phyloP scores from a whole-genome alignment of 108 stramenopile species.

The Cyclostephanos invisitatus region DNA sequence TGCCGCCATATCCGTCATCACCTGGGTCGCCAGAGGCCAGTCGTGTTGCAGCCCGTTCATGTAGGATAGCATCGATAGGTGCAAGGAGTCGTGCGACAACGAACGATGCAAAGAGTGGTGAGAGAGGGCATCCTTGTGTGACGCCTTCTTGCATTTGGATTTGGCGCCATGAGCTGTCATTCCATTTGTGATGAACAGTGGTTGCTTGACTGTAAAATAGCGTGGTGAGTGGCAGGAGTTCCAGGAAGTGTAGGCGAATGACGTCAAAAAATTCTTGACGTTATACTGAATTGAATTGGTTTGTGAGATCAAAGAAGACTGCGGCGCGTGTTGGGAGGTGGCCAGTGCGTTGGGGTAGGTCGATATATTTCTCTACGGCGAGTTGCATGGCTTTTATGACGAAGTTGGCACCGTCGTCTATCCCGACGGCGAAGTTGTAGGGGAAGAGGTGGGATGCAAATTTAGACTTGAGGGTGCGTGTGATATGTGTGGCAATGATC shows the following conservation, averaged over 20 bases:
- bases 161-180: neutral
- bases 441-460: slow-evolving; percentile 5
- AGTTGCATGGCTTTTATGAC: too few species aligned
- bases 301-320: too few species aligned
- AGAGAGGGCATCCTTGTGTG: slow-evolving; percentile 28
- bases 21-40: neutral
- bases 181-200: neutral
- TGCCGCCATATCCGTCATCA: neutral
- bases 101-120: slow-evolving; percentile 14
- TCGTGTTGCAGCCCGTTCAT: neutral
- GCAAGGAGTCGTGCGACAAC: slow-evolving; percentile 14
- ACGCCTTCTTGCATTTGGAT: slow-evolving; percentile 22
- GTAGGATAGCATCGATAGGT: neutral
- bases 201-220: neutral
- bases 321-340: too few species aligned
- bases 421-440: too few species aligned
- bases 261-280: too few species aligned
- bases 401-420: too few species aligned
- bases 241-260: neutral
- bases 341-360: too few species aligned
- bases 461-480: neutral
- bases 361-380: too few species aligned
- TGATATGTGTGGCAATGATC: slow-evolving; percentile 17
- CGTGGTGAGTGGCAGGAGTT: neutral
- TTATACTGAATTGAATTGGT: too few species aligned